phyloP scores from a whole-genome alignment of 495 filamentous ascomycete genomes.

The Tetracladium setigerum region DNA sequence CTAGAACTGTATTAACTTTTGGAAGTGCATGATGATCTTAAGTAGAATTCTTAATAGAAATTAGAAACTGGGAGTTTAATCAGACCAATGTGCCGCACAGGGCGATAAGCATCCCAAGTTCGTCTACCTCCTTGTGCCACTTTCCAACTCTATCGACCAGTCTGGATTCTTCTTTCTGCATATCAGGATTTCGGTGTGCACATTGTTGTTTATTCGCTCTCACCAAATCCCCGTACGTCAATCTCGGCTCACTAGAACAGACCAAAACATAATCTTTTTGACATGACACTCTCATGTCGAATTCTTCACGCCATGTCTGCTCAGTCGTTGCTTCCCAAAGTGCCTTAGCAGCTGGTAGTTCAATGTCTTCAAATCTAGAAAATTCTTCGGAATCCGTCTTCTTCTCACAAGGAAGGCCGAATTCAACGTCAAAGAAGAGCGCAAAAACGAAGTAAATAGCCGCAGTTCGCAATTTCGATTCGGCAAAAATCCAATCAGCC shows the following conservation, averaged over 20 bases:
- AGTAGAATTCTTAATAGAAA: too few species aligned
- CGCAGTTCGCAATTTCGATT: slow-evolving; percentile 3
- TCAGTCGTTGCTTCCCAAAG: slow-evolving; percentile 5
- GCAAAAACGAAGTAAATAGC: slow-evolving; percentile 3
- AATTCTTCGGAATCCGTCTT: not conserved
- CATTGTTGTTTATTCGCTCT: not conserved
- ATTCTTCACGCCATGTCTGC: not conserved
- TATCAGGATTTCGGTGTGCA: not conserved
- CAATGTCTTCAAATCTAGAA: not conserved
- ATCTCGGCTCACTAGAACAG: not conserved
- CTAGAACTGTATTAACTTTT: too few species aligned
- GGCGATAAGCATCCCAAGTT: slow-evolving; percentile 5
- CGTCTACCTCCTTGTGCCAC: slow-evolving; percentile 3
- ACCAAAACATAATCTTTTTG: not conserved
- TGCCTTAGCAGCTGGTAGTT: slow-evolving; percentile 1
- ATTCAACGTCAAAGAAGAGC: slow-evolving; percentile 3
- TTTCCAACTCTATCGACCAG: not conserved
- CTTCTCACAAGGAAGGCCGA: slow-evolving; percentile 7
- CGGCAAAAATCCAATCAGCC: slow-evolving; percentile 5
- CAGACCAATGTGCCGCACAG: slow-evolving; percentile 1
- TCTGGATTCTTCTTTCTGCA: not conserved
- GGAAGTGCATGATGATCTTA: too few species aligned
- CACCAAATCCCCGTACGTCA: slow-evolving; percentile 1
- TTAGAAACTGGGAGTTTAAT: too few species aligned
- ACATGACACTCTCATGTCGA: not conserved